Base-by-base conservation (phyloP, 306 rosid genomes). In the Delonix regia region DNA sequence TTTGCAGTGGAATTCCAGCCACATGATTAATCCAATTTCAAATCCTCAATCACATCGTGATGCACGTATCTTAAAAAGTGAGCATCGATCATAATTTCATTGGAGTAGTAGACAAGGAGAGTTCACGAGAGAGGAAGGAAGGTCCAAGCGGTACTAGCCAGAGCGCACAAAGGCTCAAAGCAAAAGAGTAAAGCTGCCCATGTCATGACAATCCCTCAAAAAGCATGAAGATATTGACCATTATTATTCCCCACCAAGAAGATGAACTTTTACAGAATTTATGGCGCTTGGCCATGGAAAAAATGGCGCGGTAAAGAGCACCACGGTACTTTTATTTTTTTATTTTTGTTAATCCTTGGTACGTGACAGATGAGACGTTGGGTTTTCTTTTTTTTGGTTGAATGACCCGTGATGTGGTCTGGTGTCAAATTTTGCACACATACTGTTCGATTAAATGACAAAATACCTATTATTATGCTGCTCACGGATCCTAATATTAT, bases 181-280 rank as follows among this genome's bases (percentile, higher is more conserved):
- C 74, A 60, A 78, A 74, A 78, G 80, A 78, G 51, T 78, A 83
- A 85, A 79, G 87, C 78, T 71, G 63, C 69, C 71, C 70, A 41
- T 80, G 80, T 69, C 76, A 75, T 74, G 61, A 48, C 78, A 81
- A 42, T 77, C 73, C 79, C 82, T 3, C 73, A 71, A 80, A 82
- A 86, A 80, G 89, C 74, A 70, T 71, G 53, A 62, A 73, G 56
- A 77, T 70, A 76, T 87, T 87, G 83, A 87, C 75, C 70, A 85
- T 25, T 36, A 34, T 38, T 38, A 48, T 36, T 6, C 75, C 14
- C 72, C 72, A 53, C 57, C 25, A 25, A 44, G 13, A 24, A 45
- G 3, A 36, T 36, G 0, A 44, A 18, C 83, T 48, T 45, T 76
- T 59, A 16, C 56, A 61, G 53, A 22, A 36, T 51, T 67, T 79